Conservation (phyloP, 768 basidiomycete genomes). For the Lentinus brumalis region DNA sequence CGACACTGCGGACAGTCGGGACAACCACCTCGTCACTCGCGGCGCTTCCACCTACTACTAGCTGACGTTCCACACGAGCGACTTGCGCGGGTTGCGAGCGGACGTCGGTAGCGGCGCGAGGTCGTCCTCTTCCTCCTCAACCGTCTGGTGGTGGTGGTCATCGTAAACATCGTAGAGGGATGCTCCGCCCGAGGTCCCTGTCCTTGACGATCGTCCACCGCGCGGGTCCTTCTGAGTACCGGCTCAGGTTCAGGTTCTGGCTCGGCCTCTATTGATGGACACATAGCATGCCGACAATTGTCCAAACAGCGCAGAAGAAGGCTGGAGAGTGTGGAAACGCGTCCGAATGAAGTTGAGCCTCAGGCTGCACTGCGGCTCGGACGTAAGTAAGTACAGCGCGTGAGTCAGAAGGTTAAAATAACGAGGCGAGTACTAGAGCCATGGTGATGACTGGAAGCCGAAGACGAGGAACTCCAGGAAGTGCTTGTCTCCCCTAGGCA, state of each 20-base stretch:
- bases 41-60: constrained; percentile 22
- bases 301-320: too few relatives aligned
- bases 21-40: constrained; percentile 39
- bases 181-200: constrained; percentile 22
- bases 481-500: too few relatives aligned
- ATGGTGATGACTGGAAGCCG: too few relatives aligned
- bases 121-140: constrained; percentile 32
- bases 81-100: constrained; percentile 25
- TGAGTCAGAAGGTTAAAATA: too few relatives aligned
- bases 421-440: too few relatives aligned
- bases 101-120: constrained; percentile 34
- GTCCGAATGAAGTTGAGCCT: too few relatives aligned
- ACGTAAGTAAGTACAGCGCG: too few relatives aligned
- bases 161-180: constrained; percentile 32
- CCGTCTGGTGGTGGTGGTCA: constrained; percentile 24
- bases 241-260: constrained; percentile 9
- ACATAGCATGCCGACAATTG: neutral
- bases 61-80: constrained; percentile 19
- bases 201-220: constrained; percentile 11
- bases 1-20: constrained; percentile 38
- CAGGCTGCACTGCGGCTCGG: too few relatives aligned
- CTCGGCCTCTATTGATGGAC: constrained; percentile 5
- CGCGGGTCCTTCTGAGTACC: constrained; percentile 3
- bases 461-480: too few relatives aligned
- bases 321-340: too few relatives aligned